Percentiles rank a stretch among this genome's conserved stretches.
phyloP scores from a whole-genome alignment of 2,329 filamentous ascomycete species.

The Bisporella sp. region DNA sequence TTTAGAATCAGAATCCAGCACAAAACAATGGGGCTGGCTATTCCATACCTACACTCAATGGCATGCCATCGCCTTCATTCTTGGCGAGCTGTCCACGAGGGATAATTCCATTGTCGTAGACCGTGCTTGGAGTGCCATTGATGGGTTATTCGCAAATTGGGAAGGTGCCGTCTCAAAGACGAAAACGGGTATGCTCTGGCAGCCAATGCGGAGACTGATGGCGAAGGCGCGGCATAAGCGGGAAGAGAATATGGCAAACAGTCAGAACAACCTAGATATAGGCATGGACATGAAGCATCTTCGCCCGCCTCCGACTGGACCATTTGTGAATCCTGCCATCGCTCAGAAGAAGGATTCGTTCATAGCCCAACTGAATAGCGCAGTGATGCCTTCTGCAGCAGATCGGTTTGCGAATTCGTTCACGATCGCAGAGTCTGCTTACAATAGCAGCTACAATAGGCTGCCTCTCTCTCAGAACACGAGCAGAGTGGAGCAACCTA shows the following conservation, averaged over 20 bases:
- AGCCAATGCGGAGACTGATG: constrained; percentile 53
- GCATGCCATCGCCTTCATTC: constrained; percentile 37
- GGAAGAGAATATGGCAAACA: constrained; percentile 36
- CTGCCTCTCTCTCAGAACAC: neutral
- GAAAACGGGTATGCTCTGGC: constrained; percentile 55
- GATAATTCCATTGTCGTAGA: constrained; percentile 31
- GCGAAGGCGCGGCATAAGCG: constrained; percentile 48
- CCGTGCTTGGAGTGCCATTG: constrained; percentile 33
- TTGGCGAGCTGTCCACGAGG: constrained; percentile 32
- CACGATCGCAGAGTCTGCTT: neutral
- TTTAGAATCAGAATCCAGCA: constrained; percentile 30
- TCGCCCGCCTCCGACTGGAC: constrained; percentile 3
- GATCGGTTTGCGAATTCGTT: neutral
- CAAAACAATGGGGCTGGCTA: constrained; percentile 35
- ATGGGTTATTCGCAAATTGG: constrained; percentile 25
- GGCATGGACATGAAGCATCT: constrained; percentile 9
- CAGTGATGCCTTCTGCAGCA: neutral
- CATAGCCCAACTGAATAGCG: constrained; percentile 1
- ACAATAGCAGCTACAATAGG: neutral
- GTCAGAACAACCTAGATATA: constrained; percentile 4
- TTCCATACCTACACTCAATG: constrained; percentile 35
- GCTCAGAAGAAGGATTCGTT: constrained; percentile 5
- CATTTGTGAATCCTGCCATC: constrained; percentile 2
- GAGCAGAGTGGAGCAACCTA: neutral
- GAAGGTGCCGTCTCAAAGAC: constrained; percentile 19